These are phyloP conservation scores for Phaseolus lunatus DNA, from an alignment of 306 rosid species.

Conservation along the genomic window DNA sequence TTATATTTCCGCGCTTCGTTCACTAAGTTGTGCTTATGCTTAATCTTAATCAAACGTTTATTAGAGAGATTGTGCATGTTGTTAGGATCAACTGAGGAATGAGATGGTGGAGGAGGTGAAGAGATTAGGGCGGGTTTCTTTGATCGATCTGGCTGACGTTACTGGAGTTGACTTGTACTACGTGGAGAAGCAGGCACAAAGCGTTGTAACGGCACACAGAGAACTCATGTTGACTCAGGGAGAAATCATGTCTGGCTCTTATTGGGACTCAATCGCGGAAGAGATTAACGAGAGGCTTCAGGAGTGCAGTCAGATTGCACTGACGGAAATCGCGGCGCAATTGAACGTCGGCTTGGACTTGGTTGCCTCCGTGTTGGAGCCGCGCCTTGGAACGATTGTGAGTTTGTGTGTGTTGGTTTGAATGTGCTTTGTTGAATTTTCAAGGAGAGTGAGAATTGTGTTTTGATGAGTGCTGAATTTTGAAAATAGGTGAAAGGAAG, in stretches of 20 bases:
- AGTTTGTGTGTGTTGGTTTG: constrained; percentile 42
- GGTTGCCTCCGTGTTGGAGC: constrained; percentile 79
- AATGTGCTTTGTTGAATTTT: constrained; percentile 30
- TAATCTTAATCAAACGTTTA: constrained; percentile 2
- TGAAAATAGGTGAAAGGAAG: constrained; percentile 85
- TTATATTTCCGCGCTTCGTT: not conserved
- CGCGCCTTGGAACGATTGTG: constrained; percentile 87
- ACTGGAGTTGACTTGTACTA: constrained; percentile 90
- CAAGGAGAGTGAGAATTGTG: not conserved
- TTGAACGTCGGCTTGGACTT: constrained; percentile 83
- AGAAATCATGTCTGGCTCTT: constrained; percentile 80
- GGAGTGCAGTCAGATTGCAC: constrained; percentile 91
- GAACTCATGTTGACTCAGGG: constrained; percentile 86
- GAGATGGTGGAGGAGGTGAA: constrained; percentile 79
- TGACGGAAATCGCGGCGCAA: constrained; percentile 90
- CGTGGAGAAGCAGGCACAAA: constrained; percentile 84
- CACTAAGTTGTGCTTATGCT: constrained; percentile 6
- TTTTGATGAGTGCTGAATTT: constrained; percentile 32
- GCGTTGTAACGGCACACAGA: constrained; percentile 57
- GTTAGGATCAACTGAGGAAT: constrained; percentile 86
- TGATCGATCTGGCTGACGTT: constrained; percentile 86
- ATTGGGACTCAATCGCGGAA: constrained; percentile 90
- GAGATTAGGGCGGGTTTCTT: constrained; percentile 76
- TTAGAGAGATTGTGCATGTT: not conserved
- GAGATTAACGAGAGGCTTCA: constrained; percentile 96